Conservation (phyloP, 441 rosid genomes). For the Melastoma candidum region DNA sequence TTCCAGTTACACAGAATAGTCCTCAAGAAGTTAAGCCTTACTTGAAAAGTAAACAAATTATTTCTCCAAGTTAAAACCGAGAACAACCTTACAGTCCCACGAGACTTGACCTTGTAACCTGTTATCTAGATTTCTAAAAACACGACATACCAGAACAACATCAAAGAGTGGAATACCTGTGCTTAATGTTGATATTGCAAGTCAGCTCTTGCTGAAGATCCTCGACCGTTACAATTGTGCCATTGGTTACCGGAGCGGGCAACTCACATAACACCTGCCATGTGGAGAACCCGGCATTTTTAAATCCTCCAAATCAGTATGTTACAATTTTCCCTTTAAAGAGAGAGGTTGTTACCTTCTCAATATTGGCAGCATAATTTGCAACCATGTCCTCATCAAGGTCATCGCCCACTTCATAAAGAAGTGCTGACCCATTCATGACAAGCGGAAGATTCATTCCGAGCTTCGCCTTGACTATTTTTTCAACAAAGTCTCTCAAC, state of each 20-base stretch:
- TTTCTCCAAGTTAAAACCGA: too few species aligned
- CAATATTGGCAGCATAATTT: conserved; percentile 81
- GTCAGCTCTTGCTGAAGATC: conserved; percentile 89
- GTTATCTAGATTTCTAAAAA: neutral
- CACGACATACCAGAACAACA: neutral
- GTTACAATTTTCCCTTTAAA: neutral
- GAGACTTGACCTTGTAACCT: neutral
- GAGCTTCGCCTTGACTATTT: conserved; percentile 83
- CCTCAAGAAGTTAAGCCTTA: too few species aligned
- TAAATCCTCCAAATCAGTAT: neutral
- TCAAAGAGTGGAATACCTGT: conserved; percentile 42
- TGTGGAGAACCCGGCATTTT: neutral
- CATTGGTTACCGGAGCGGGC: conserved; percentile 69
- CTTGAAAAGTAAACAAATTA: too few species aligned
- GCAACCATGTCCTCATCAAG: conserved; percentile 73
- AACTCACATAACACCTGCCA: conserved; percentile 65
- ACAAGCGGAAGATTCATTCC: conserved; percentile 87
- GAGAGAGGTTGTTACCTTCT: conserved; percentile 44
- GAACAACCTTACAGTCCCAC: too few species aligned
- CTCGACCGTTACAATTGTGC: conserved; percentile 64
- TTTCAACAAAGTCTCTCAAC: conserved; percentile 88
- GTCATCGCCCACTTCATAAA: conserved; percentile 96
- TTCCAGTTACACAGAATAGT: too few species aligned
- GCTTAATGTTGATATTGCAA: conserved; percentile 75
- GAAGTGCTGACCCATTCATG: conserved; percentile 72